Base-by-base conservation (phyloP, 148 eudicot genomes). In the Fagopyrum homotropicum region DNA sequence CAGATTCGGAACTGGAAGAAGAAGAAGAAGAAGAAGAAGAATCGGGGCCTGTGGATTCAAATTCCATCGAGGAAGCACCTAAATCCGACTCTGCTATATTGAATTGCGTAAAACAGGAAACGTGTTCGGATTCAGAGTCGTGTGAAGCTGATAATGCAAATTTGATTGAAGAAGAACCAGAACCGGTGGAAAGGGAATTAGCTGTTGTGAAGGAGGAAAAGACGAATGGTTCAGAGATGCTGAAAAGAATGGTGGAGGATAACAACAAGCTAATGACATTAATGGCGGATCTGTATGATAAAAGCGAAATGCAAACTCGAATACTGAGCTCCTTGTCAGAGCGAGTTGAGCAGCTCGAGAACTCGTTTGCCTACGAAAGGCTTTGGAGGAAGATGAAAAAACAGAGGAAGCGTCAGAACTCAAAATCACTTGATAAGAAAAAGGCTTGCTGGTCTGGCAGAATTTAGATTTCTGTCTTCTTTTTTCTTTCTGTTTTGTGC, bases 291-390 rank as follows among this genome's bases (percentile, higher is more conserved):
- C 69, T 91, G 69, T 79, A 64, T 17, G 84, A 85, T 77, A 85
- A 74, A 29, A 86, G 83, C 35, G 82, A 83, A 45, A 11, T 11
- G 22, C 92, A 91, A 61, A 80, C 84, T 4, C 78, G 50, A 19
- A 80, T 89, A 85, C 76, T 89, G 9, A 75, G 75, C 40, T 86
- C 84, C 4, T 70, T 91, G 64, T 56, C 79, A 0, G 78, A 74
- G 12, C 80, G 94, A 29, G 90, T 91, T 45, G 90, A 80, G 83
- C 81, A 78, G 26, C 40, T 89, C 84, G 97, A 91, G 87, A 88
- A 84, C 77, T 90, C 87, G 2, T 78, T 86, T 43, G 45, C 78
- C 45, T 76, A 81, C 35, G 86, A 86, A 9, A 78, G 15, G 64
- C 51, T 80, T 44, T 73, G 79, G 15, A 77, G 70, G 82, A 83